Evolutionary conservation across 1,284 basidiomycete genomes (phyloP), one percentile per base, ranked within the genome.

Genomic region (Inonotus obliquus): DNA sequence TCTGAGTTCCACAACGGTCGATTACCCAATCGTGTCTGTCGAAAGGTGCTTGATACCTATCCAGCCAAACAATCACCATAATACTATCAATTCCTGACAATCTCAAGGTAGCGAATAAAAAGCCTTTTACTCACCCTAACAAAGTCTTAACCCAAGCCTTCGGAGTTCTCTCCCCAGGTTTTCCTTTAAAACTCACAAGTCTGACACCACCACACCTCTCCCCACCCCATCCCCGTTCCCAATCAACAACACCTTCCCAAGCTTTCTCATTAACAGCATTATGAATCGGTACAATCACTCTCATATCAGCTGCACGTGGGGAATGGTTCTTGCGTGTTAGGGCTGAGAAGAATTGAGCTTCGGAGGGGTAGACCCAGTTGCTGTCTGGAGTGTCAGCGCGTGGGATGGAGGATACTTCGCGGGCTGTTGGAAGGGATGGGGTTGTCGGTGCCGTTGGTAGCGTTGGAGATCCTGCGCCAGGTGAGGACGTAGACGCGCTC

Each of bases 231-330:
- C 89, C 86, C 9, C 77, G 75, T 74, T 99, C 96, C 96, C 96
- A 99, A 65, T 84, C 85, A 71, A 95, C 75, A 54, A 99, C 83
- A 73, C 97, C 89, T 54, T 79, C 77, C 96, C 96, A 99, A 2
- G 96, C 94, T 63, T 91, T 87, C 75, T 99, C 97, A 71, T 99
- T 99, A 63, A 99, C 97, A 35, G 96, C 96, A 71, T 99, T 99
- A 76, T 99, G 96, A 62, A 99, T 99, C 6, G 96, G 96, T 6
- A 99, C 95, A 68, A 99, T 89, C 23, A 94, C 91, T 69, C 84
- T 85, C 96, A 99, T 98, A 76, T 98, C 96, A 21, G 80, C 72
- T 17, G 88, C 84, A 19, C 87, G 81, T 4, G 90, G 90, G 63
- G 89, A 85, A 72, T 96, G 91, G 70, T 97, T 86, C 77, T 99